A percentile compares a stretch with the other conserved stretches of the same genome.
These are phyloP conservation scores for Lignosus rhinocerotis DNA, from an alignment of 1,284 basidiomycete species.

Conservation along the genomic window DNA sequence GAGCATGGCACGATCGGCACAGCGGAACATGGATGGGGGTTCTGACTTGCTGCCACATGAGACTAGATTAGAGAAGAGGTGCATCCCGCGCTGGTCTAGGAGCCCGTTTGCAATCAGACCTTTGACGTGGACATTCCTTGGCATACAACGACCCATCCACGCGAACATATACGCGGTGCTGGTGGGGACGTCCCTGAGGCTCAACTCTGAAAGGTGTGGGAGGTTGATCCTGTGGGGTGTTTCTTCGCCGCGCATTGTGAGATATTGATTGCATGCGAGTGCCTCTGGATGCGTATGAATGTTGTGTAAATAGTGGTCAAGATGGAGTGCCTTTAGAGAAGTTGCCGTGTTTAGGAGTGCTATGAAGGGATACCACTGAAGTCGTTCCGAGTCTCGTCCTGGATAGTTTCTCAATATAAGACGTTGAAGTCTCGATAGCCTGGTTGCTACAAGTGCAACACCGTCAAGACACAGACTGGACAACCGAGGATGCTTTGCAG, in stretches of 20 bases:
- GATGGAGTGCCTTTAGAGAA: not conserved
- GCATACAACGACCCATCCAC: not conserved
- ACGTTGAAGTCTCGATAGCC: not conserved
- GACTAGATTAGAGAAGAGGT: not conserved
- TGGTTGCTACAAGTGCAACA: not conserved
- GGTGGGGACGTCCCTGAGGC: not conserved
- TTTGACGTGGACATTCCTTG: not conserved
- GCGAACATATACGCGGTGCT: not conserved
- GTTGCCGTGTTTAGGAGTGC: not conserved
- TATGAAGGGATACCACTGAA: not conserved
- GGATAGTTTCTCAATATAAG: not conserved
- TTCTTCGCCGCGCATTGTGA: not conserved
- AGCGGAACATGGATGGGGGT: not conserved
- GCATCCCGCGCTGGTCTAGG: not conserved
- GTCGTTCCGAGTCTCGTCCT: not conserved
- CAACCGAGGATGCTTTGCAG: not conserved
- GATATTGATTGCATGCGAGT: not conserved
- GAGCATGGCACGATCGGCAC: not conserved
- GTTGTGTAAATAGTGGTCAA: not conserved
- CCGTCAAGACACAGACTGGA: not conserved
- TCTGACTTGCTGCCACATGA: not conserved
- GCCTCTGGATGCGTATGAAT: not conserved
- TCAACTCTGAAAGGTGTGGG: not conserved
- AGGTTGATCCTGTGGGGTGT: not conserved
- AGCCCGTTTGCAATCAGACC: not conserved